phyloP scores from a whole-genome alignment of 345 rosid species.

The Lepidium didymum region DNA sequence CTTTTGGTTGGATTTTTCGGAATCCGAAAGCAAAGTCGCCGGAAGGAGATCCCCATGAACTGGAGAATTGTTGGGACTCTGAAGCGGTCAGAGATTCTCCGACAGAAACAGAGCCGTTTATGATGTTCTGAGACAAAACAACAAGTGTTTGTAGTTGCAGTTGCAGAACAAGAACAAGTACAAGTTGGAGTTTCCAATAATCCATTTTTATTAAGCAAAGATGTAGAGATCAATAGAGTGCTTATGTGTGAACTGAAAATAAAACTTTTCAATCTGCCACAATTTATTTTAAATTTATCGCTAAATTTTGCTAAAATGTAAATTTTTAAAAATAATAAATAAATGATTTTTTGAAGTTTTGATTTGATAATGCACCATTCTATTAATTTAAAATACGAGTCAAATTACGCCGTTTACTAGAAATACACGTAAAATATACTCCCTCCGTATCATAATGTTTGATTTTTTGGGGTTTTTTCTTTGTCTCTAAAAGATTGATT shows the following conservation, averaged over 20 bases:
- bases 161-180: neutral
- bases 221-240: neutral
- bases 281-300: neutral
- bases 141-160: neutral
- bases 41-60: constrained; percentile 19
- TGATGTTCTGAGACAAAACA: constrained; percentile 5
- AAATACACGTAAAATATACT: no score
- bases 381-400: no score
- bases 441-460: no score
- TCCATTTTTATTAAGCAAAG: neutral
- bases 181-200: neutral
- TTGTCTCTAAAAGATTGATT: no score
- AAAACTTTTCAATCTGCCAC: no score
- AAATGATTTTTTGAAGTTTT: neutral
- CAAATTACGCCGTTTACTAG: no score
- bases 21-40: constrained; percentile 31
- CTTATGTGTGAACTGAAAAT: no score
- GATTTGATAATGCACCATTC: neutral
- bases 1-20: neutral
- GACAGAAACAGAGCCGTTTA: constrained; percentile 9
- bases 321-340: no score
- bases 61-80: neutral
- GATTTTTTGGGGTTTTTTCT: no score
- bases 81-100: constrained; percentile 9
- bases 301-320: neutral